Base-by-base conservation (phyloP, 352 stramenopile genomes). In the Thalassiosira livingstoniorum region DNA sequence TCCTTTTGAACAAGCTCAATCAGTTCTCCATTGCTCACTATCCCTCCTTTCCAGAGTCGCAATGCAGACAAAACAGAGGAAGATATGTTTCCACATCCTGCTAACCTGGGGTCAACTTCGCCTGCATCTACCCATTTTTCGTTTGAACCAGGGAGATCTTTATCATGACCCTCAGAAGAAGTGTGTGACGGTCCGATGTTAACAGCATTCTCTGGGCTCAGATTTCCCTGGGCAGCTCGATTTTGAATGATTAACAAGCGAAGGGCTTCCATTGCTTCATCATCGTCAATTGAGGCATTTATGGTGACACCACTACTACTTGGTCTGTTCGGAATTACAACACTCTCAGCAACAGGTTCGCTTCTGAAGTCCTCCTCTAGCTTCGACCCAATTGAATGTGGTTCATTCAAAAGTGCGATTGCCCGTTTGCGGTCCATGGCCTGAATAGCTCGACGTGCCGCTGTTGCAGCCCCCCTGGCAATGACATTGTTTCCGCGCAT, bases 1-100 rank as follows among this genome's bases (percentile, higher is more conserved):
- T 95, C 91, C 67, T 95, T 95, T 64, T 92, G 88, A 31, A 93
- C 87, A n/a, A 95, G 78, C 65, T 93, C 88, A 18, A 95, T 73
- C 29, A 95, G 80, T 81, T 95, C 91, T 53, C 67, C 87, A 64
- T 92, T 93, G 23, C 78, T 90, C 2, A 95, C 86, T 54, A 93
- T 88, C 13, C 82, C 86, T 66, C 81, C 82, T 65, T 94, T 95
- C 80, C 87, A 93, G 27, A 95, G 64, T 18, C 87, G 87, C 37
- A 95, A 65, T 34, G 91, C 91, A 39, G 90, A 88, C 11, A 92
- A 51, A 62, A 95, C 75, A 62, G 89, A 90, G n/a, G 86, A 84
- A 55, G 91, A 91, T 60, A 95, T 81, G 37, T 71, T 62, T 11
- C 91, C 91, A 80, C 91, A 94, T 55, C 91, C 91, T 60, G 84